Evolutionary conservation across 352 stramenopile genomes (phyloP), one percentile per base, ranked within the genome.

Genomic region (Blastocystis sp.): DNA sequence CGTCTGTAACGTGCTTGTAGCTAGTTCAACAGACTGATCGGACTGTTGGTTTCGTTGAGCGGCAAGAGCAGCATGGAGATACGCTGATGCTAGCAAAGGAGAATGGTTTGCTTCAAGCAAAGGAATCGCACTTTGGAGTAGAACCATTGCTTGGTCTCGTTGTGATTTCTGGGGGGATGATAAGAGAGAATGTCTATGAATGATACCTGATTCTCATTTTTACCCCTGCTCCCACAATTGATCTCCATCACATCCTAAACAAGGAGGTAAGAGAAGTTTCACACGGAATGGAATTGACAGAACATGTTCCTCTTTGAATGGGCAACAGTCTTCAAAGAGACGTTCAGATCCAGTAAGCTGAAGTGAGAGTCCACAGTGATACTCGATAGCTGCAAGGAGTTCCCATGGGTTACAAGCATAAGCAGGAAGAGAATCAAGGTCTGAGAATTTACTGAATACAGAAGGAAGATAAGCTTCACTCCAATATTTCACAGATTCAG

Each of bases 351-450:
- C 71, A 37, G 71, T 59, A 1, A 57, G 29, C 19, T 67, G 27
- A 32, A 83, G 71, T 2, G 21, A 54, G 14, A 83, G 49, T 1
- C 71, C 71, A 46, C 71, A 83, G 9, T 83, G 71, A 32, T 83
- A 66, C 27, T 52, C 16, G 49, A 83, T 61, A 3, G 71, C 71
- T 11, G 42, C 58, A 37, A 83, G 71, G 12, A 83, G 51, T n/a
- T 83, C 71, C 71, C 71, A 83, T 3, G 71, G 71, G 51, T 83
- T 83, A 42, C 71, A 83, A 37, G 42, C 49, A 42, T 83, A 83
- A 49, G 71, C 42, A 24, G 42, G 42, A 0, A 83, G 71, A 37
- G 57, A 27, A 42, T 51, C 27, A 0, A 63, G 43, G 19, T 57
- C 49, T 37, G 71, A 56, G 46, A 83, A 83, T 32, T 83, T 83